These are phyloP conservation scores for Mycena epipterygia DNA, from an alignment of 768 basidiomycete species.

Conservation along the genomic window DNA sequence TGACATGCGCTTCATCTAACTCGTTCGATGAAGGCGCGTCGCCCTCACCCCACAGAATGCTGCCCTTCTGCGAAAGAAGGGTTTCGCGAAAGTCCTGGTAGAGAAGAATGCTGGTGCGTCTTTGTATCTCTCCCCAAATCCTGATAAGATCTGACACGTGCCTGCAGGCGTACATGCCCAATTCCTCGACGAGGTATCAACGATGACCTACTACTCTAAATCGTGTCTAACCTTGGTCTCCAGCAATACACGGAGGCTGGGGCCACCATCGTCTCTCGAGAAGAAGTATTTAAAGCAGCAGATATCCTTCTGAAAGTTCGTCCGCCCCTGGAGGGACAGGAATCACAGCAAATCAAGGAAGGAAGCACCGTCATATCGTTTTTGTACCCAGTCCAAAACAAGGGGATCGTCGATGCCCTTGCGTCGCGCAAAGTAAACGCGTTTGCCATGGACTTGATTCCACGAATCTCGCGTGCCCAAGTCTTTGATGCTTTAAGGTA, in stretches of 20 bases:
- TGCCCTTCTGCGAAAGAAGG: slow-evolving; percentile 83
- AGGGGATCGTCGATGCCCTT: slow-evolving; percentile 71
- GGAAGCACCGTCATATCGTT: slow-evolving; percentile 89
- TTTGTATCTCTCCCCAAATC: neutral
- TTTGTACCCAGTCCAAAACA: slow-evolving; percentile 88
- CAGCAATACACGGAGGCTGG: slow-evolving; percentile 81
- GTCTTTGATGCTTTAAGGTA: slow-evolving; percentile 91
- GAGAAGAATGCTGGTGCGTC: slow-evolving; percentile 56
- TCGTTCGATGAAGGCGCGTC: slow-evolving; percentile 56
- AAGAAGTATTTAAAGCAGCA: slow-evolving; percentile 74
- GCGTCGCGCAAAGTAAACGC: slow-evolving; percentile 44
- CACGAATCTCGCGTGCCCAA: slow-evolving; percentile 91
- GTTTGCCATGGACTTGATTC: slow-evolving; percentile 95
- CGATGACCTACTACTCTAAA: neutral
- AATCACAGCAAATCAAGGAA: slow-evolving; percentile 72
- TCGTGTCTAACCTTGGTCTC: neutral
- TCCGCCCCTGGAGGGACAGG: slow-evolving; percentile 75
- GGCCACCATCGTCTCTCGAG: slow-evolving; percentile 79
- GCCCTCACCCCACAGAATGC: slow-evolving; percentile 87
- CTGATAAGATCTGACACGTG: neutral
- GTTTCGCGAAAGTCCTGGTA: slow-evolving; percentile 79
- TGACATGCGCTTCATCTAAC: neutral
- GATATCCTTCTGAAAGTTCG: slow-evolving; percentile 92
- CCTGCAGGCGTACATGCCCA: slow-evolving; percentile 80
- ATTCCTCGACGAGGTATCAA: slow-evolving; percentile 81